These are phyloP conservation scores for Trypanosoma grayi DNA, from an alignment of 208 protist genomes.

Conservation along the genomic window DNA sequence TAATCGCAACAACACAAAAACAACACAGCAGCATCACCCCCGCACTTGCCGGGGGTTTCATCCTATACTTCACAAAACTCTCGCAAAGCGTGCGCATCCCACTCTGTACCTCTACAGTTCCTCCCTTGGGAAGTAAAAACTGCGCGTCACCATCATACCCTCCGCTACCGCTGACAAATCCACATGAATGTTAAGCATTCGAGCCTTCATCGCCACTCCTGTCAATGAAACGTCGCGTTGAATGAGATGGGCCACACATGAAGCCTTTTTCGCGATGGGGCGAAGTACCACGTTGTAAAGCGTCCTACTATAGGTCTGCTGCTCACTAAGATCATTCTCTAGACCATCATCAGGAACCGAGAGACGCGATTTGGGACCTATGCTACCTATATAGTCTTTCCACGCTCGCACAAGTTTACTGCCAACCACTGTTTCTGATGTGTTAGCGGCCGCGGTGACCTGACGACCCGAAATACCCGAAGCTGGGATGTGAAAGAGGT, in stretches of 20 bases:
- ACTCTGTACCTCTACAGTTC: constrained; percentile 15
- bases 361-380: constrained; percentile 15
- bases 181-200: constrained; percentile 21
- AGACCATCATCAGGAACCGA: constrained; percentile 20
- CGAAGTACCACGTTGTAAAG: constrained; percentile 14
- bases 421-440: background rate
- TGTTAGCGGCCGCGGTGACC: background rate
- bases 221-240: constrained; percentile 7
- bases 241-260: constrained; percentile 10
- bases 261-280: background rate
- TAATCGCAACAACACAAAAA: constrained; percentile 1
- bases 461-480: background rate
- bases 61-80: background rate
- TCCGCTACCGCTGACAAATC: background rate
- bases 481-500: constrained; percentile 18
- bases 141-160: constrained; percentile 12
- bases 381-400: constrained; percentile 23
- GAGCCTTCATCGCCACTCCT: constrained; percentile 17
- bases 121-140: constrained; percentile 29
- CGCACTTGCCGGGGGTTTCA: background rate
- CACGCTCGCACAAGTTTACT: constrained; percentile 6
- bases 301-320: background rate
- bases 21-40: background rate
- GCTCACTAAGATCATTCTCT: background rate
- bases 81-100: background rate